Evolutionary conservation across 495 filamentous ascomycete genomes (phyloP).

Genomic region (Xeromyces bisporus): DNA sequence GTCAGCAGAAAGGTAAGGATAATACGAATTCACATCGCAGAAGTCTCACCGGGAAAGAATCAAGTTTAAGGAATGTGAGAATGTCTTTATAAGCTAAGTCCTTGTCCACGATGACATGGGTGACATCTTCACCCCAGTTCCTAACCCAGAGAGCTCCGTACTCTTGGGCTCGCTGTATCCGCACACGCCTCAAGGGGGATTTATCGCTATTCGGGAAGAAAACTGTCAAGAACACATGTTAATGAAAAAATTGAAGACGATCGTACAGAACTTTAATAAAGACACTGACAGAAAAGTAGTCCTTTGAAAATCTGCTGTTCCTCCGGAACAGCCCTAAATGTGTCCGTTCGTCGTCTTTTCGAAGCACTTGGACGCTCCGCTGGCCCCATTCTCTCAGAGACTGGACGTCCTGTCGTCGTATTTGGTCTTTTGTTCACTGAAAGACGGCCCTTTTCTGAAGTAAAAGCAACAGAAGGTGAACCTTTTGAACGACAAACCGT

Average conservation of each 20-base stretch:
- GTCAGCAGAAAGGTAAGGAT: constrained; percentile 6
- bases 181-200: constrained; percentile 42
- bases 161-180: constrained; percentile 58
- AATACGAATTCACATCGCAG: constrained; percentile 9
- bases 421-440: neutral
- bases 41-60: constrained; percentile 31
- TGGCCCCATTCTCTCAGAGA: constrained; percentile 2
- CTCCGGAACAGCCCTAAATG: constrained; percentile 33
- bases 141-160: constrained; percentile 54
- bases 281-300: constrained; percentile 39
- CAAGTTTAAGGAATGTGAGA: constrained; percentile 37
- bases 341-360: constrained; percentile 15
- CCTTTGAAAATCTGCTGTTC: constrained; percentile 47
- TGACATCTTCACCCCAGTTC: constrained; percentile 36
- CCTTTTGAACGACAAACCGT: too few relatives aligned
- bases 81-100: constrained; percentile 47
- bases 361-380: constrained; percentile 1
- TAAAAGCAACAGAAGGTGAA: too few relatives aligned
- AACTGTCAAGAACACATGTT: constrained; percentile 16
- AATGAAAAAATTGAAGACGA: neutral
- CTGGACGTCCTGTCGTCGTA: neutral
- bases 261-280: too few relatives aligned
- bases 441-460: too few relatives aligned
- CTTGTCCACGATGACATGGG: constrained; percentile 71
- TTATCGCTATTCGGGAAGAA: constrained; percentile 74